phyloP scores from a whole-genome alignment of 257 asterid species.

The Scutellaria baicalensis region DNA sequence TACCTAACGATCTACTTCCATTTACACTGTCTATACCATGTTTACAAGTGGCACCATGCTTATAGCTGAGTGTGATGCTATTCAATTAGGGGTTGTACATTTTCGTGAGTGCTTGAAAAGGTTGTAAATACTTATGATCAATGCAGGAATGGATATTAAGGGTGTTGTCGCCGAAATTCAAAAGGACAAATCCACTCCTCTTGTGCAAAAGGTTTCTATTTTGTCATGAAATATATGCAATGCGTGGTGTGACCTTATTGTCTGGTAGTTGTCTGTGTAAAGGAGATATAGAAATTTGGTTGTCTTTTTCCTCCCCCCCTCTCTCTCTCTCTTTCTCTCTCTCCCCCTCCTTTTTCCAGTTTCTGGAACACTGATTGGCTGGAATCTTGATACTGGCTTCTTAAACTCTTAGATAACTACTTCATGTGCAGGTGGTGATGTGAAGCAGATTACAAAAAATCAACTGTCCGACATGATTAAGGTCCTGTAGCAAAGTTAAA shows the following conservation, averaged over 20 bases:
- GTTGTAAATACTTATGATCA: conserved; percentile 38
- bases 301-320: neutral
- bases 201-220: conserved; percentile 71
- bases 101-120: conserved; percentile 16
- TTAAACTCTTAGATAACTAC: conserved; percentile 33
- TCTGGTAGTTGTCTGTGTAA: conserved; percentile 3
- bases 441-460: conserved; percentile 61
- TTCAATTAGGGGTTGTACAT: conserved; percentile 4
- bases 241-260: conserved; percentile 11
- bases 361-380: neutral
- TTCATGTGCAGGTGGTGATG: conserved; percentile 79
- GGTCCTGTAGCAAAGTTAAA: conserved; percentile 40
- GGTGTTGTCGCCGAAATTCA: conserved; percentile 93
- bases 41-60: neutral
- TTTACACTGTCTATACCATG: neutral
- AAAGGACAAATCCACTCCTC: conserved; percentile 79
- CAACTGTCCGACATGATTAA: conserved; percentile 53
- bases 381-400: conserved; percentile 21
- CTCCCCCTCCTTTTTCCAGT: neutral
- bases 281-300: conserved; percentile 1
- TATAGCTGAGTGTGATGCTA: neutral
- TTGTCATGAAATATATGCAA: conserved; percentile 21
- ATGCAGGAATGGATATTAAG: conserved; percentile 99
- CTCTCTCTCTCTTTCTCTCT: neutral
- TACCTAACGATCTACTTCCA: neutral